These are phyloP conservation scores for Acer campestre DNA, from an alignment of 345 rosid species.

Conservation along the genomic window DNA sequence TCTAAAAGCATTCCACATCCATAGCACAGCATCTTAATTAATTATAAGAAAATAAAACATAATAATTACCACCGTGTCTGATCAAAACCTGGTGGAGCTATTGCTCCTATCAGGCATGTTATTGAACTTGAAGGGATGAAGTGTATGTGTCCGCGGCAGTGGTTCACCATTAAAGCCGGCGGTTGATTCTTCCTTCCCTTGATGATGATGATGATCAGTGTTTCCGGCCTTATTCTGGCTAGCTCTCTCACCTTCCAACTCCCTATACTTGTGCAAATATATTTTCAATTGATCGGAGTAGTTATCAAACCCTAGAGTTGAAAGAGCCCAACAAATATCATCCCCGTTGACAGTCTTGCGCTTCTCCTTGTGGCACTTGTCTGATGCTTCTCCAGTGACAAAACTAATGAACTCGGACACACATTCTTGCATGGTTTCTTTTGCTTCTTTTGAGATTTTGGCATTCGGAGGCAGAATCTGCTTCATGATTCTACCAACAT, in stretches of 20 bases:
- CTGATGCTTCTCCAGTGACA: slow-evolving; percentile 73
- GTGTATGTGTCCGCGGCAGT: neutral
- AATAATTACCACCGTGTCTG: slow-evolving; percentile 10
- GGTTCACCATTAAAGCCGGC: slow-evolving; percentile 1
- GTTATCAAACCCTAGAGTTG: slow-evolving; percentile 70
- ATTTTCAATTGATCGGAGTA: slow-evolving; percentile 56
- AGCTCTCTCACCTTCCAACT: slow-evolving; percentile 59
- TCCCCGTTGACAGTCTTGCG: slow-evolving; percentile 71
- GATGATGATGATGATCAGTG: neutral
- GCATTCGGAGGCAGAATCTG: slow-evolving; percentile 69
- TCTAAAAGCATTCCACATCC: neutral
- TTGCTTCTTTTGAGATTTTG: slow-evolving; percentile 73
- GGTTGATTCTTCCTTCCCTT: slow-evolving; percentile 3
- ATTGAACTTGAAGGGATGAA: slow-evolving; percentile 14
- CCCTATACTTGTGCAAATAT: slow-evolving; percentile 51
- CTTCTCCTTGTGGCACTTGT: slow-evolving; percentile 75
- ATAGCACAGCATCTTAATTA: slow-evolving; percentile 1
- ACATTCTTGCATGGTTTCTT: slow-evolving; percentile 81
- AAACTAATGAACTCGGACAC: slow-evolving; percentile 82
- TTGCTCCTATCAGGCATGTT: slow-evolving; percentile 14
- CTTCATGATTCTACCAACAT: slow-evolving; percentile 78
- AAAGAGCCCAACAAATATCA: slow-evolving; percentile 73
- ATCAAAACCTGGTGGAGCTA: slow-evolving; percentile 17
- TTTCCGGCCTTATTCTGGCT: slow-evolving; percentile 35
- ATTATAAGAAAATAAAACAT: neutral